A percentile compares a stretch with the other conserved stretches of the same genome.
Conservation (phyloP, 371 early-diverging fungal genomes). For the Saksenaea oblongispora region DNA sequence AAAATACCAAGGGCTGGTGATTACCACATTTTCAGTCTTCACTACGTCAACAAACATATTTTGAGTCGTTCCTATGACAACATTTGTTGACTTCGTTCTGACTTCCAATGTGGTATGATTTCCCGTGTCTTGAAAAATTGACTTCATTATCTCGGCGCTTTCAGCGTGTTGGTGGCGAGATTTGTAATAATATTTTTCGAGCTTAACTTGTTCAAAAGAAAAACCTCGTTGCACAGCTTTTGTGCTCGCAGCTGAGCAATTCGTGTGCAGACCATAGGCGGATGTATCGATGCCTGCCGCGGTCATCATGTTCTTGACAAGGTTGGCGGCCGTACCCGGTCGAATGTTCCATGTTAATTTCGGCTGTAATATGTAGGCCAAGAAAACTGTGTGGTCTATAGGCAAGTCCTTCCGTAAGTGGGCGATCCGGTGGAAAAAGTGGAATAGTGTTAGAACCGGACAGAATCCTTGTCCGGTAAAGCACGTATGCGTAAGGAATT, state of each 20-base stretch:
- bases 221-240: slow-evolving; percentile 2
- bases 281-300: slow-evolving; percentile 6
- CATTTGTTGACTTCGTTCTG: too few species aligned
- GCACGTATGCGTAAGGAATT: slow-evolving; percentile 6
- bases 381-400: neutral
- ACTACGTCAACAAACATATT: too few species aligned
- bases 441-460: neutral
- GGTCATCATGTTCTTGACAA: neutral
- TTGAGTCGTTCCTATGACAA: too few species aligned
- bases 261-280: slow-evolving; percentile 2
- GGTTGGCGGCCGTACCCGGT: slow-evolving; percentile 5
- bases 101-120: neutral
- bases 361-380: neutral
- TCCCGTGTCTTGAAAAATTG: neutral
- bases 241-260: slow-evolving; percentile 4
- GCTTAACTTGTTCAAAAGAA: neutral
- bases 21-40: too few species aligned
- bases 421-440: slow-evolving; percentile 9
- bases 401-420: neutral
- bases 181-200: slow-evolving; percentile 7
- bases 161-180: neutral
- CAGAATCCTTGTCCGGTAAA: slow-evolving; percentile 3
- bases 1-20: too few species aligned
- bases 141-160: neutral
- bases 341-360: neutral